phyloP scores from a whole-genome alignment of 345 rosid species.

The Gossypium bickii region DNA sequence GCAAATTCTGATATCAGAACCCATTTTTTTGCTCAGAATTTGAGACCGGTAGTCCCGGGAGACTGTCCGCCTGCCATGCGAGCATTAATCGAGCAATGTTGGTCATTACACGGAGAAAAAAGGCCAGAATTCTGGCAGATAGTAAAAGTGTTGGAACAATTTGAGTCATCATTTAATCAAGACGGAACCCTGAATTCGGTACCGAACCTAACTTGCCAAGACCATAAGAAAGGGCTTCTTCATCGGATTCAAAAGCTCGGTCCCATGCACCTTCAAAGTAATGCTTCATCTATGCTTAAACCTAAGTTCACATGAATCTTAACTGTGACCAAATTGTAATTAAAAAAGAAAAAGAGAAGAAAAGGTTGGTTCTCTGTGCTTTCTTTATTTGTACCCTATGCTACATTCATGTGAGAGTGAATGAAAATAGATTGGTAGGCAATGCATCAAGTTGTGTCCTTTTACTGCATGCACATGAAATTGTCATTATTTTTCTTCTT shows the following conservation, averaged over 20 bases:
- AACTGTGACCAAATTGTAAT: conserved; percentile 32
- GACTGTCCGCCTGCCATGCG: conserved; percentile 67
- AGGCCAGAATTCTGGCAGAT: conserved; percentile 97
- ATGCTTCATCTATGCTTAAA: conserved; percentile 38
- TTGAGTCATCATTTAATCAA: conserved; percentile 47
- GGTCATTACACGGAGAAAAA: conserved; percentile 80
- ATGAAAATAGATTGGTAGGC: conserved; percentile 24
- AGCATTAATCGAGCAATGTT: conserved; percentile 89
- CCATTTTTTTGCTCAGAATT: not conserved
- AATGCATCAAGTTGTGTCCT: conserved; percentile 14
- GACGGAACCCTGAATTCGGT: conserved; percentile 65
- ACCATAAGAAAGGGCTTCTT: conserved; percentile 72
- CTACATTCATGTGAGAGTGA: conserved; percentile 22
- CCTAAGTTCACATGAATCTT: conserved; percentile 56
- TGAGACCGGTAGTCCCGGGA: not conserved
- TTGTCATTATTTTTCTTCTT: not conserved
- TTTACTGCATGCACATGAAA: not conserved
- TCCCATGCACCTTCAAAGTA: conserved; percentile 36
- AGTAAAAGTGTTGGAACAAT: conserved; percentile 87
- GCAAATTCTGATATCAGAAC: not conserved
- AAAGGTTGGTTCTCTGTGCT: conserved; percentile 23
- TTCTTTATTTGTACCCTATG: conserved; percentile 23
- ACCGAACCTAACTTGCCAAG: conserved; percentile 42
- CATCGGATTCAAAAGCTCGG: conserved; percentile 92
- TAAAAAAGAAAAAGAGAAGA: conserved; percentile 2